Conservation (phyloP, 352 stramenopile species). For the Globisporangium mamillatum region DNA sequence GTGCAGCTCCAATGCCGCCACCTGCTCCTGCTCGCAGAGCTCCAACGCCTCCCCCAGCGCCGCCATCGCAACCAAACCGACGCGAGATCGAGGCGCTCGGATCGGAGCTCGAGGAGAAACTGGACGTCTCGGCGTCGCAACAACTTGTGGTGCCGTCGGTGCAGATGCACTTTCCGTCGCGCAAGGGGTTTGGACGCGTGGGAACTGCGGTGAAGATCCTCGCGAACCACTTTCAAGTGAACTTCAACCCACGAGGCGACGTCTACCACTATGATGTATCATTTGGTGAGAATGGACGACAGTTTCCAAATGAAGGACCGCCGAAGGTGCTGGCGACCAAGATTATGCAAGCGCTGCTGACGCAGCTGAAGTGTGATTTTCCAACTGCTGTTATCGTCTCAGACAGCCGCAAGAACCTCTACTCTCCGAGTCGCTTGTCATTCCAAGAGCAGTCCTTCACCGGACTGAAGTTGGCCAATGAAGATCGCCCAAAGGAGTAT, state of each 20-base stretch:
- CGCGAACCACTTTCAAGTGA: constrained; percentile 71
- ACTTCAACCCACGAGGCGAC: constrained; percentile 41
- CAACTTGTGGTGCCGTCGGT: constrained; percentile 36
- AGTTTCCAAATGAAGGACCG: constrained; percentile 43
- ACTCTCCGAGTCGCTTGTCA: constrained; percentile 36
- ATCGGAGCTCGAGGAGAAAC: constrained; percentile 42
- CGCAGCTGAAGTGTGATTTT: constrained; percentile 36
- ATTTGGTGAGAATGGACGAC: constrained; percentile 36
- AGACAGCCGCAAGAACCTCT: constrained; percentile 60
- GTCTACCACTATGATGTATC: constrained; percentile 76
- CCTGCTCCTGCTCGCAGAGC: background rate
- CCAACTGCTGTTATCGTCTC: constrained; percentile 38
- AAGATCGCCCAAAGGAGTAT: constrained; percentile 43
- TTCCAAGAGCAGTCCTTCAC: constrained; percentile 46
- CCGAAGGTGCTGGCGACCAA: constrained; percentile 55
- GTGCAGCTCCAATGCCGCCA: background rate
- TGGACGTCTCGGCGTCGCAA: constrained; percentile 17
- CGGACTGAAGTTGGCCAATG: constrained; percentile 34
- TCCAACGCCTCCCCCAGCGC: background rate
- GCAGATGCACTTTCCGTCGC: constrained; percentile 42
- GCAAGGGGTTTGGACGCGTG: constrained; percentile 51
- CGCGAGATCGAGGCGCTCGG: constrained; percentile 14
- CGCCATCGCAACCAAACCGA: background rate
- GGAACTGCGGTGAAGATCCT: constrained; percentile 40
- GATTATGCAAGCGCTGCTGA: constrained; percentile 53